Evolutionary conservation across 352 stramenopile species (phyloP).

Genomic region (Thalassiosira sp.): DNA sequence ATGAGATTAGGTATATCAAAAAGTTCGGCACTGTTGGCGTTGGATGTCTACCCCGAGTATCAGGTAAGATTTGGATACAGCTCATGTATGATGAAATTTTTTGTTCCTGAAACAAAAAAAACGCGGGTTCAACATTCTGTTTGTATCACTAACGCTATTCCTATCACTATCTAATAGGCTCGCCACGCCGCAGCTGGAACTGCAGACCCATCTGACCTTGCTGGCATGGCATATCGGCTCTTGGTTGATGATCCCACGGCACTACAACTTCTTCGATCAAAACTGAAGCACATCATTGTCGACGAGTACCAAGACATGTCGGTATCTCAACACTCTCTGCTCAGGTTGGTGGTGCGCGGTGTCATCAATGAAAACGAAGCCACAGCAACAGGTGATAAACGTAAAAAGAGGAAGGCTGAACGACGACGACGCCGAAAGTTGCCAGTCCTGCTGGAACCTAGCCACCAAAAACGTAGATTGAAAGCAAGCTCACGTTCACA

Average conservation of each 20-base stretch:
- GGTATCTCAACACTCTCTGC: slow-evolving; percentile 56
- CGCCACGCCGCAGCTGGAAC: slow-evolving; percentile 34
- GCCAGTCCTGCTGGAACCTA: slow-evolving; percentile 21
- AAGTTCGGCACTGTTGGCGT: slow-evolving; percentile 51
- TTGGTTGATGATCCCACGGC: slow-evolving; percentile 35
- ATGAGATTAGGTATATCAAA: slow-evolving; percentile 54
- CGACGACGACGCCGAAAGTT: slow-evolving; percentile 2
- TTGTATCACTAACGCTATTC: too few species aligned
- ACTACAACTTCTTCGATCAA: slow-evolving; percentile 39
- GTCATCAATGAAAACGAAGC: slow-evolving; percentile 33
- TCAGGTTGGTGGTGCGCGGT: slow-evolving; percentile 50
- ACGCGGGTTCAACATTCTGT: too few species aligned
- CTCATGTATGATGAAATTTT: too few species aligned
- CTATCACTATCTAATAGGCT: too few species aligned
- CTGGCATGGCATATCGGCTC: slow-evolving; percentile 46
- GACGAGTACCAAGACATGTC: slow-evolving; percentile 70
- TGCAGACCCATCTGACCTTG: slow-evolving; percentile 56
- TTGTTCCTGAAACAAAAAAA: too few species aligned
- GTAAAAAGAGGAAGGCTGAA: slow-evolving; percentile 11
- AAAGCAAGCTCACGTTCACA: slow-evolving; percentile 19
- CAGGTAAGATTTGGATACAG: too few species aligned
- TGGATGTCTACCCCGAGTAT: slow-evolving; percentile 54
- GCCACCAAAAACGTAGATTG: not conserved
- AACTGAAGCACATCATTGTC: slow-evolving; percentile 59
- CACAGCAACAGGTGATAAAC: not conserved